Conservation (phyloP, 148 eudicot genomes). For the Talinum fruticosum region DNA sequence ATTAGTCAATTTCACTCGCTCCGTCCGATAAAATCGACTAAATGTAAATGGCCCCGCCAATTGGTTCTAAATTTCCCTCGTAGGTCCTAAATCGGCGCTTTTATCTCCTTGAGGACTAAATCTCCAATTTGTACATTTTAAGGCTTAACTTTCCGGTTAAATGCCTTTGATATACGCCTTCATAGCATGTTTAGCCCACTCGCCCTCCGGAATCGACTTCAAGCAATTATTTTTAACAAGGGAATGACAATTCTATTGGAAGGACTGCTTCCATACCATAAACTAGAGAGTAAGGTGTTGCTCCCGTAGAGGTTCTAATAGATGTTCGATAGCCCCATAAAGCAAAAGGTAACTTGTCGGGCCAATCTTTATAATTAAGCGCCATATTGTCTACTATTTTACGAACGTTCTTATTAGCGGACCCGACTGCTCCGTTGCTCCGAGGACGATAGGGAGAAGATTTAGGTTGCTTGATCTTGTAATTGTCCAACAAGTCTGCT, state of each 20-base stretch:
- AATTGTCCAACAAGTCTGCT: neutral
- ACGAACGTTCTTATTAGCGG: neutral
- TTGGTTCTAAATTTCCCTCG: no score
- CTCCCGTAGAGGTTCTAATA: neutral
- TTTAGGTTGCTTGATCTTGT: neutral
- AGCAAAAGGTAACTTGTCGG: neutral
- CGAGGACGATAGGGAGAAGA: neutral
- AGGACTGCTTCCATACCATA: neutral
- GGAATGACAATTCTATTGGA: neutral
- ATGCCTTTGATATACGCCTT: no score
- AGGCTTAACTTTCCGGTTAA: no score
- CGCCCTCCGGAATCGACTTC: neutral
- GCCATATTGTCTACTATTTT: neutral
- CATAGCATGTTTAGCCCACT: no score
- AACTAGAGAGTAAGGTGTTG: neutral
- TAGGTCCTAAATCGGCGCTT: no score
- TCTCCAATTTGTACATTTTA: no score
- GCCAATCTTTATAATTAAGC: neutral
- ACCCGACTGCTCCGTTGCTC: neutral
- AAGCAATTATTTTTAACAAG: no score
- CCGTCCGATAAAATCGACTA: no score
- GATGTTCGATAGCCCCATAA: neutral
- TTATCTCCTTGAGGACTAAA: no score
- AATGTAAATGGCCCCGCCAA: no score
- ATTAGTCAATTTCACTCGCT: no score